Percentiles rank a stretch among this genome's conserved stretches.
These are phyloP conservation scores for Artemisia tridentata DNA, from an alignment of 129 eudicot species.

Conservation along the genomic window DNA sequence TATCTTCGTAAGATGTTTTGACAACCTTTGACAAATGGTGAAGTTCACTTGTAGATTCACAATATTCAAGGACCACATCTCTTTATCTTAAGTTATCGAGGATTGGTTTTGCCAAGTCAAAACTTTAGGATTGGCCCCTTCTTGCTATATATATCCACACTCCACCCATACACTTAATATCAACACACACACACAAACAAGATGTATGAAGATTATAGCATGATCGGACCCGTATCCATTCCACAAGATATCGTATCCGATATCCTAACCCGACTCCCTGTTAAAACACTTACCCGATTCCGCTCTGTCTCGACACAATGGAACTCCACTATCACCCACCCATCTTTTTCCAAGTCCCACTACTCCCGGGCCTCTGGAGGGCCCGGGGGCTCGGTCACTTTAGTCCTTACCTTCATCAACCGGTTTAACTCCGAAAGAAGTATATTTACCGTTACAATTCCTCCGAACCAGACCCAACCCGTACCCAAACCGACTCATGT, in stretches of 20 bases:
- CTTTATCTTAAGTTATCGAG: neutral
- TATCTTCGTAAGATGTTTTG: no score
- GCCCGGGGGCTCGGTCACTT: conserved; percentile 14
- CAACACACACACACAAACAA: neutral
- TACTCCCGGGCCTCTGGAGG: conserved; percentile 13
- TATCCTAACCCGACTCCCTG: conserved; percentile 34
- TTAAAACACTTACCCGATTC: conserved; percentile 32
- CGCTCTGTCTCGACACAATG: conserved; percentile 37
- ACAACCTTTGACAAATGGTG: no score
- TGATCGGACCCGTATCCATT: conserved; percentile 21
- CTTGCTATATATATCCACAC: conserved; percentile 28
- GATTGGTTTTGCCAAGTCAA: conserved; percentile 7
- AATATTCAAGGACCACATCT: no score
- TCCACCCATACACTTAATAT: neutral
- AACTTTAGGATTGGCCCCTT: conserved; percentile 1
- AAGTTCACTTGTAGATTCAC: no score
- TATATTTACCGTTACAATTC: conserved; percentile 33
- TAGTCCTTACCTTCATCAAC: conserved; percentile 30
- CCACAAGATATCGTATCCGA: conserved; percentile 34
- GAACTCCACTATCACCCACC: conserved; percentile 33
- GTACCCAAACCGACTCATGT: conserved; percentile 26
- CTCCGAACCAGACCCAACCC: conserved; percentile 18
- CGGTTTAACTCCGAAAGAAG: conserved; percentile 23
- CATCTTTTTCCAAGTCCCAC: conserved; percentile 33
- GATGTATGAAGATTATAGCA: conserved; percentile 13